Conservation (phyloP, 331 rosid species). For the Telfairia occidentalis region DNA sequence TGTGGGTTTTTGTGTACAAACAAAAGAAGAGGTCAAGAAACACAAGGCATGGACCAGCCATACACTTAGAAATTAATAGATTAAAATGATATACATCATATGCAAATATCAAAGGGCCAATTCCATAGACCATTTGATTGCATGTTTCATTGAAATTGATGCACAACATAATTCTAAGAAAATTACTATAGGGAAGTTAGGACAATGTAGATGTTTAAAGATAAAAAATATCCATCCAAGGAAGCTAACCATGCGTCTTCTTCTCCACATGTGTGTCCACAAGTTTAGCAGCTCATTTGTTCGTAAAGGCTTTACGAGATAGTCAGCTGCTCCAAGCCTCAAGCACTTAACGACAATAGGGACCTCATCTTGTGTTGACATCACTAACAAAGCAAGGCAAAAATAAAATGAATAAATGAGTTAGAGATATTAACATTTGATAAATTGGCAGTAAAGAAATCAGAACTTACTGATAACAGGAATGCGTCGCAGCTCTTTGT, state of each 20-base stretch:
- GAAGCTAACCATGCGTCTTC: slow-evolving; percentile 84
- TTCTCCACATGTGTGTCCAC: slow-evolving; percentile 99
- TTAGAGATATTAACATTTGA: not conserved
- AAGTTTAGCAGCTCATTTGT: slow-evolving; percentile 85
- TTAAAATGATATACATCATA: not conserved
- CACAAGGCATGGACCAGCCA: not conserved
- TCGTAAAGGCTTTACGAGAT: slow-evolving; percentile 95
- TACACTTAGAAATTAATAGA: not conserved
- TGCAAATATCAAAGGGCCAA: not conserved
- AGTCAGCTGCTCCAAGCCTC: slow-evolving; percentile 97
- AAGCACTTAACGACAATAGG: slow-evolving; percentile 88
- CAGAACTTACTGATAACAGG: slow-evolving; percentile 79
- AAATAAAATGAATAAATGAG: slow-evolving; percentile 9
- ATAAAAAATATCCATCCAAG: not conserved
- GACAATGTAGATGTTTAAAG: not conserved
- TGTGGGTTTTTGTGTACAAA: not conserved
- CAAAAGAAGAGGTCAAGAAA: not conserved
- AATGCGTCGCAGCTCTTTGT: slow-evolving; percentile 64
- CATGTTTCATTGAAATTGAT: not conserved
- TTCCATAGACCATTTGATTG: not conserved
- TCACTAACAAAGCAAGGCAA: slow-evolving; percentile 46
- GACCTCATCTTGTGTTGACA: slow-evolving; percentile 90
- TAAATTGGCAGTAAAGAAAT: not conserved
- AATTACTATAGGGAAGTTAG: not conserved
- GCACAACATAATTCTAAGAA: not conserved